Percentiles rank a stretch among this genome's conserved stretches.
Evolutionary conservation across 768 basidiomycete genomes (phyloP).

Genomic region (Gymnopilus dilepis): DNA sequence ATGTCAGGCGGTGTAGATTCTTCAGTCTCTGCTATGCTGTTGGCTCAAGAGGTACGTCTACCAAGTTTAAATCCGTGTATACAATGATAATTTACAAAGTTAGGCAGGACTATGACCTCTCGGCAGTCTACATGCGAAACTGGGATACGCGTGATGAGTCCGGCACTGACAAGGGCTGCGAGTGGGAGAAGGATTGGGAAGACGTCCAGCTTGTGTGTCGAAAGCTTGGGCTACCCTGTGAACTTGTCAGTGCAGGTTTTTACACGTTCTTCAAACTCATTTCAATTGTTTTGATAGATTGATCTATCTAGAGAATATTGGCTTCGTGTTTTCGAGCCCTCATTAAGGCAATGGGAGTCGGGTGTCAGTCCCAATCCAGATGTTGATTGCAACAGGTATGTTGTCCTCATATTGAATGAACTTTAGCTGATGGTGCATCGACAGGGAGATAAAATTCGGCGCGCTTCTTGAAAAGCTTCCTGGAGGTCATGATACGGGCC

Average conservation of each 20-base stretch:
- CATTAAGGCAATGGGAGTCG: slow-evolving; percentile 73
- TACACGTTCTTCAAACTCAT: not conserved
- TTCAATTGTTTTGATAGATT: slow-evolving; percentile 49
- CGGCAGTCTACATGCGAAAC: slow-evolving; percentile 94
- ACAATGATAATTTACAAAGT: not conserved
- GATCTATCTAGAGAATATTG: slow-evolving; percentile 94
- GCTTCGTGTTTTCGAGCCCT: slow-evolving; percentile 89
- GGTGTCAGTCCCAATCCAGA: slow-evolving; percentile 94
- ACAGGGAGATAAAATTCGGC: slow-evolving; percentile 92
- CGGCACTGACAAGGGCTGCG: slow-evolving; percentile 81
- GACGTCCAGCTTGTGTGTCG: slow-evolving; percentile 86
- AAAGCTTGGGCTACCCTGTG: slow-evolving; percentile 72
- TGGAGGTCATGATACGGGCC: slow-evolving; percentile 25
- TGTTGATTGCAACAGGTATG: slow-evolving; percentile 86
- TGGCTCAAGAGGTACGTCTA: slow-evolving; percentile 64
- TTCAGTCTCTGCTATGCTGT: slow-evolving; percentile 80
- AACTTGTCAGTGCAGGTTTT: slow-evolving; percentile 53
- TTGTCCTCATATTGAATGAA: not conserved
- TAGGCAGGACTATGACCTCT: slow-evolving; percentile 75
- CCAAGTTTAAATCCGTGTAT: not conserved
- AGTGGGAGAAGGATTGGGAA: slow-evolving; percentile 96
- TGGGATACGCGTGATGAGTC: slow-evolving; percentile 91
- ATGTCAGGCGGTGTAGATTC: slow-evolving; percentile 98
- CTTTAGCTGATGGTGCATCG: not conserved
- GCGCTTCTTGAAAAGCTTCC: slow-evolving; percentile 74